Evolutionary conservation across 2,329 filamentous ascomycete species (phyloP).

Genomic region (Exophiala sp.): DNA sequence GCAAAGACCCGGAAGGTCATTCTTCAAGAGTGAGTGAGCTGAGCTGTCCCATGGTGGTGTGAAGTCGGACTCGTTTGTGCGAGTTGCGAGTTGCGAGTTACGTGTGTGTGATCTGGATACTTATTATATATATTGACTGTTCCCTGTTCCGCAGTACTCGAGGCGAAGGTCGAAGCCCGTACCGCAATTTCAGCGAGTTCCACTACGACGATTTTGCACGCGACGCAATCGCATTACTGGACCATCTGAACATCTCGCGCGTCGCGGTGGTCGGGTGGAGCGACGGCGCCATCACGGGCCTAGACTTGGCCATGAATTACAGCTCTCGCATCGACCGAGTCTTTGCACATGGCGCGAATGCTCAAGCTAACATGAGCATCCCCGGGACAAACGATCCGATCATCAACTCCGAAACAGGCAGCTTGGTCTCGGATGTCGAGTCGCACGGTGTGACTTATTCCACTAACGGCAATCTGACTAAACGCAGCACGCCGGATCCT

Average conservation of each 20-base stretch:
- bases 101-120: no score
- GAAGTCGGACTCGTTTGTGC: neutral
- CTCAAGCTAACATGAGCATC: constrained; percentile 12
- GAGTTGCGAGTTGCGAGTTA: no score
- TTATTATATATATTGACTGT: no score
- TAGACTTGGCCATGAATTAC: constrained; percentile 18
- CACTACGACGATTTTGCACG: constrained; percentile 17
- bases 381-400: constrained; percentile 16
- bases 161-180: constrained; percentile 15
- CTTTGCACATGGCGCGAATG: constrained; percentile 16
- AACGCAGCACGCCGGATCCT: neutral
- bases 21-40: constrained; percentile 14
- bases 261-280: constrained; percentile 17
- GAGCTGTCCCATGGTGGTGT: neutral
- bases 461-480: neutral
- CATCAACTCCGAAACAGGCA: constrained; percentile 16
- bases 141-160: constrained; percentile 3
- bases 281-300: constrained; percentile 20
- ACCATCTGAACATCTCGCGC: constrained; percentile 9
- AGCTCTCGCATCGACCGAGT: constrained; percentile 16
- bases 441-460: constrained; percentile 12
- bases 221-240: constrained; percentile 13
- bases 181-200: constrained; percentile 6
- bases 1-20: constrained; percentile 10
- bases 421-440: constrained; percentile 8